Evolutionary conservation across 2,329 filamentous ascomycete species (phyloP), one percentile per base, ranked within the genome.

Genomic region (Neurospora crassa): DNA sequence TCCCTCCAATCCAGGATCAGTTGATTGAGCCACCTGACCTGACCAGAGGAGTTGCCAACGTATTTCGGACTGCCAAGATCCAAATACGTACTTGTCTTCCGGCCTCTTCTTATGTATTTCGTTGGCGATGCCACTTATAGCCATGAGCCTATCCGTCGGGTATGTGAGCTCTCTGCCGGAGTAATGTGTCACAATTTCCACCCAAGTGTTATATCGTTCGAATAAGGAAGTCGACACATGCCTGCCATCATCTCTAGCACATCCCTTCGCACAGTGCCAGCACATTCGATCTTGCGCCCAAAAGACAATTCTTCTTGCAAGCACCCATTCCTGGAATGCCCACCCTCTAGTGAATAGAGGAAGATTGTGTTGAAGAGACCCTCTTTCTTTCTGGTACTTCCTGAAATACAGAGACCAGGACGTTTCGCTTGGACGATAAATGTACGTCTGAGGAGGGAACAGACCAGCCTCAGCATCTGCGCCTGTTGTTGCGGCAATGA

Each of bases 401-500:
- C 20, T 0, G 20, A 53, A 53, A 24, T 29, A 53, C 5, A 53
- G 45, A 24, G n/a, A 24, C 20, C 2, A 11, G 2, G 37, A 10
- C 37, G 43, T 11, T 10, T 1, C 4, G 11, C 45, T 1, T 53
- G 45, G 45, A 7, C 11, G 45, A 20, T 24, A 11, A 53, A 53
- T 53, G 0, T 3, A 2, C 2, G 45, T 3, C 20, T 24, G 45
- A 2, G 0, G 2, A 6, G 20, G 20, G 7, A 59, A 59, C 24
- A 63, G 3, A 5, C 53, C 53, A 2, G 16, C 24, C 0, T 34
- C 7, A 0, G 53, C 53, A n/a, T 63, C 3, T 0, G 24, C 0
- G 14, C 53, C 53, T 1, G 1, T n/a, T 0, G 53, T n/a, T 11
- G 53, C 24, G 3, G 53, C 53, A 11, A 63, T 63, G 8, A 63